Base-by-base conservation (phyloP, 768 basidiomycete species). In the Rhizopogon roseolus region DNA sequence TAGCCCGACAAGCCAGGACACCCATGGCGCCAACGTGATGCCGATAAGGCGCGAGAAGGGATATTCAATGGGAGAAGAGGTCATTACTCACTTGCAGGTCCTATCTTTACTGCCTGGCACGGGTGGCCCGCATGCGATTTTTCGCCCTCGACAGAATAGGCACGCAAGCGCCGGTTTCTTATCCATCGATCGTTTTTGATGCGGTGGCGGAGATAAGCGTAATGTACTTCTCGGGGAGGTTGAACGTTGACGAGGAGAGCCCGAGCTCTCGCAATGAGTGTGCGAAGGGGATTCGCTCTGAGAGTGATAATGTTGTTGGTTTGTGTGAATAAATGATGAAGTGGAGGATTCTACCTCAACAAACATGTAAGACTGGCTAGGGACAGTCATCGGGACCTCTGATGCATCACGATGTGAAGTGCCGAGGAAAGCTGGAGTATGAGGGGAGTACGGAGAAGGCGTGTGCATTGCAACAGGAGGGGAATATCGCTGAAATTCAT, bases 51-150 rank as follows among this genome's bases (percentile, higher is more conserved):
- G 45, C 50, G 44, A 42, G 49, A 19, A 46, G 34, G 44, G 29
- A 17, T 19, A 17, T 28, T 22, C n/a, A 32, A 52, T 25, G 8
- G 40, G 27, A 54, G 52, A 7, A 28, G 34, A 48, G n/a, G 42
- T 25, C 8, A 41, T 52, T 16, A 77, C 84, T 75, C 59, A 85
- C 85, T 84, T 84, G 83, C 84, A 86, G 0, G 82, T 81, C 56
- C 75, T 75, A 57, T 81, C 80, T 46, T 71, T 70, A 57, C 78
- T 81, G 8, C 76, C 79, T 1, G 78, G 74, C 11, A 73, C 59
- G 2, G 83, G 81, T 10, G 83, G 78, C 0, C 85, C 84, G 55
- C 85, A 86, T 8, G 85, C 85, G 48, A 86, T 86, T 69, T 86
- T 86, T 40, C 84, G 73, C 5, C 82, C 82, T 39, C 84, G 74